These are phyloP conservation scores for Candida dendrica DNA, from an alignment of 805 yeast species.

Conservation along the genomic window DNA sequence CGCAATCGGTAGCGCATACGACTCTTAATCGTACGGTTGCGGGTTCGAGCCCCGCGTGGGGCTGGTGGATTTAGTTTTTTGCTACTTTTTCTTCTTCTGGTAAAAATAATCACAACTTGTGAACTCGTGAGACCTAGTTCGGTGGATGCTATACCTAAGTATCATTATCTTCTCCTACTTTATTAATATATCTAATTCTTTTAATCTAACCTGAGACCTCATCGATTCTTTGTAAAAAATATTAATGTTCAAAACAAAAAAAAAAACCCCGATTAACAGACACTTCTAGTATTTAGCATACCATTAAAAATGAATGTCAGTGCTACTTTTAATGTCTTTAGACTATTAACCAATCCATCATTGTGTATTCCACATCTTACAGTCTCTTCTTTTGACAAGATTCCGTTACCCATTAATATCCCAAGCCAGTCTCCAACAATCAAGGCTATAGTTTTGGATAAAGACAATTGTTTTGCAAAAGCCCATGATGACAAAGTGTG, in stretches of 20 bases:
- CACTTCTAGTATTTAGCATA: no score
- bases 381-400: conserved; percentile 48
- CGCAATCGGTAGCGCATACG: conserved; percentile 30
- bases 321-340: conserved; percentile 64
- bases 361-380: conserved; percentile 60
- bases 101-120: no score
- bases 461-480: conserved; percentile 90
- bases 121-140: no score
- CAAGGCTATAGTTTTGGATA: conserved; percentile 80
- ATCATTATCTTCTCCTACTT: no score
- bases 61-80: conserved; percentile 8
- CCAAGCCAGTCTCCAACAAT: conserved; percentile 31
- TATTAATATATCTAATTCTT: no score
- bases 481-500: conserved; percentile 76
- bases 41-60: conserved; percentile 31
- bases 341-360: conserved; percentile 56
- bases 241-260: no score
- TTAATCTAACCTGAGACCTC: no score
- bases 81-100: no score
- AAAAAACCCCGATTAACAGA: no score
- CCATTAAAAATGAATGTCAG: conserved; percentile 48
- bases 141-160: no score
- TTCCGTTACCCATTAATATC: conserved; percentile 45
- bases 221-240: no score
- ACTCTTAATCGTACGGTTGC: conserved; percentile 28